Conservation (phyloP, 768 basidiomycete species). For the Terana coerulea region DNA sequence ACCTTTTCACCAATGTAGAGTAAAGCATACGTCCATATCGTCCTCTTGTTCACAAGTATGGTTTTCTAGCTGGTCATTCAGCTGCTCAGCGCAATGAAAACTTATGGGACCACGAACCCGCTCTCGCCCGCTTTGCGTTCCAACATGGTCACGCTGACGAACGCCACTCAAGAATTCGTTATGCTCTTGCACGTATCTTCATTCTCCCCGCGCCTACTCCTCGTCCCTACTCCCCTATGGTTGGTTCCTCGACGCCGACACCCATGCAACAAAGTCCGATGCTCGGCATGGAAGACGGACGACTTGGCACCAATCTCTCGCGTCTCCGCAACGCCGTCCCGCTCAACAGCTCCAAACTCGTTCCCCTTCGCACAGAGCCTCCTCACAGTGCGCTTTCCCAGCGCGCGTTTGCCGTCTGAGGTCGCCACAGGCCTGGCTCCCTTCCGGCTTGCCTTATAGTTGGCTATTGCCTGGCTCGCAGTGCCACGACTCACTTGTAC, state of each 20-base stretch:
- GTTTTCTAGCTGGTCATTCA: conserved; percentile 63
- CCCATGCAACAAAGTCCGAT: conserved; percentile 17
- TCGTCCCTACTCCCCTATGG: conserved; percentile 60
- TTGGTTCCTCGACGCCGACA: conserved; percentile 23
- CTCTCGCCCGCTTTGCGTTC: conserved; percentile 59
- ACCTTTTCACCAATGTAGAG: conserved; percentile 75
- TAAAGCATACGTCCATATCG: background rate
- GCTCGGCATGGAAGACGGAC: conserved; percentile 39
- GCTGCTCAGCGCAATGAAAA: conserved; percentile 70
- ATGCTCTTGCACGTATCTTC: conserved; percentile 85
- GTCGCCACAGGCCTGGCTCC: too few species aligned
- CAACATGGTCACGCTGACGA: conserved; percentile 73
- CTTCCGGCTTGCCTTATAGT: too few species aligned
- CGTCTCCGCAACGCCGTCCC: conserved; percentile 44
- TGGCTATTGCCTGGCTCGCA: conserved; percentile 5
- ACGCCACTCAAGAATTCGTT: conserved; percentile 83
- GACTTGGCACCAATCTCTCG: conserved; percentile 50
- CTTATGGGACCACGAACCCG: conserved; percentile 50
- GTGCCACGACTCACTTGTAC: background rate
- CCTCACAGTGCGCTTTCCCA: conserved; percentile 54
- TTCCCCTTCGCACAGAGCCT: conserved; percentile 27
- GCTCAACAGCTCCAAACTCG: conserved; percentile 6
- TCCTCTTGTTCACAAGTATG: conserved; percentile 6
- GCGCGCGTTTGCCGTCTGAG: conserved; percentile 44
- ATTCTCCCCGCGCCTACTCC: conserved; percentile 57